Base-by-base conservation (phyloP, 2,329 filamentous ascomycete genomes). In the Xylaria sp. region DNA sequence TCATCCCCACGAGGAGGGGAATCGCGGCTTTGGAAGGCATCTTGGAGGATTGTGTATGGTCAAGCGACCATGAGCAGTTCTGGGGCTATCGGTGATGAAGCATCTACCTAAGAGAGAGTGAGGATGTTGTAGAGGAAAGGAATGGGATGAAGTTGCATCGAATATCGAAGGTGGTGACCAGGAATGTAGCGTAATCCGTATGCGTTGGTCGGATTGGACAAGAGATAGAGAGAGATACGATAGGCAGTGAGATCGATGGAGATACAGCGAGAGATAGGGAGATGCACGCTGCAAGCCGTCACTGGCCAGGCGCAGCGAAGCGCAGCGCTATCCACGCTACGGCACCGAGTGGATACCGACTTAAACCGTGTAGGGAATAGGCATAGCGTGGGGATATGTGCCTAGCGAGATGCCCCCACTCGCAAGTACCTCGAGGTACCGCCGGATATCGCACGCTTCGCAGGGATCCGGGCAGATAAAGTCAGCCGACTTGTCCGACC, bases 1-100 rank as follows among this genome's bases (percentile, higher is more conserved):
- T 97, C 91, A 97, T 95, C 69, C 82, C 88, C 75, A 97, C 91
- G 64, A 97, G 81, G 71, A 97, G 83, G 44, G 92, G 92, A 61
- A 97, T 84, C 58, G 91, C 73, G 44, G 84, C 83, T 73, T 84
- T 85, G 66, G 83, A 80, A 67, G 88, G 83, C 90, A 96, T 95
- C 57, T 52, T 66, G 63, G 34, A 63, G 23, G n/a, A 34, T 19
- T 23, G 13, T n/a, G 6, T 11, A n/a, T 59, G 49, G 55, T 10
- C 55, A 34, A 42, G 46, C 19, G 52, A 52, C 57, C 48, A 37
- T 35, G 13, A 54, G 13, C 23, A 13, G 30, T 34, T 18, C 6
- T n/a, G 8, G 35, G 23, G 39, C 11, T 16, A 34, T 39, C 10
- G n/a, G 9, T 13, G 23, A 48, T 34, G 50, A 52, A n/a, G 51